Conservation (phyloP, 164 flowering plant genomes). For the Vitis rupestris region DNA sequence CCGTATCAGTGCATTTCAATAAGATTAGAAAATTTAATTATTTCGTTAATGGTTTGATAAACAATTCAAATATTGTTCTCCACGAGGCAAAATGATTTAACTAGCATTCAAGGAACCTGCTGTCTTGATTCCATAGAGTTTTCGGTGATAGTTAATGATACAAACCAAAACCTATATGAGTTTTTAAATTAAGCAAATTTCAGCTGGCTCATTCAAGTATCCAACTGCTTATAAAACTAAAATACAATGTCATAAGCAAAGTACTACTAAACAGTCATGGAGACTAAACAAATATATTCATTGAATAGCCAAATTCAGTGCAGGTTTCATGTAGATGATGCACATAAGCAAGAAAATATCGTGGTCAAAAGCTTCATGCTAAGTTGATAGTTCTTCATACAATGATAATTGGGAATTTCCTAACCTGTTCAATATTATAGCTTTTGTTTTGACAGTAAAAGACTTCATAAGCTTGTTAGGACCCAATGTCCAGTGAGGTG, state of each 20-base stretch:
- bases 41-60: background rate
- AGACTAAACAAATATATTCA: too few relatives aligned
- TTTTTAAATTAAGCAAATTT: background rate
- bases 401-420: background rate
- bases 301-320: too few relatives aligned
- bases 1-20: constrained; percentile 21
- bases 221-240: background rate
- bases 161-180: background rate
- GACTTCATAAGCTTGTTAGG: constrained; percentile 45
- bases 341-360: too few relatives aligned
- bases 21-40: background rate
- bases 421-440: constrained; percentile 73
- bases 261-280: too few relatives aligned
- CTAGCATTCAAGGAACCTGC: background rate
- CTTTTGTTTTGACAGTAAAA: constrained; percentile 61
- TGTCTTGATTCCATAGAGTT: too few relatives aligned
- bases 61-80: background rate
- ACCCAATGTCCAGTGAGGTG: constrained; percentile 72
- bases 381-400: too few relatives aligned
- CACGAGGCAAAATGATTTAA: background rate
- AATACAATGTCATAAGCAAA: background rate
- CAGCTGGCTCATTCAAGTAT: background rate
- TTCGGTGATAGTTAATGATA: background rate
- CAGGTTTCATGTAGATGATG: too few relatives aligned
- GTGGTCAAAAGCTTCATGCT: background rate